A percentile compares a stretch with the other conserved stretches of the same genome.
Evolutionary conservation across 106 monocot genomes (phyloP).

Genomic region (Dendrobium officinale): DNA sequence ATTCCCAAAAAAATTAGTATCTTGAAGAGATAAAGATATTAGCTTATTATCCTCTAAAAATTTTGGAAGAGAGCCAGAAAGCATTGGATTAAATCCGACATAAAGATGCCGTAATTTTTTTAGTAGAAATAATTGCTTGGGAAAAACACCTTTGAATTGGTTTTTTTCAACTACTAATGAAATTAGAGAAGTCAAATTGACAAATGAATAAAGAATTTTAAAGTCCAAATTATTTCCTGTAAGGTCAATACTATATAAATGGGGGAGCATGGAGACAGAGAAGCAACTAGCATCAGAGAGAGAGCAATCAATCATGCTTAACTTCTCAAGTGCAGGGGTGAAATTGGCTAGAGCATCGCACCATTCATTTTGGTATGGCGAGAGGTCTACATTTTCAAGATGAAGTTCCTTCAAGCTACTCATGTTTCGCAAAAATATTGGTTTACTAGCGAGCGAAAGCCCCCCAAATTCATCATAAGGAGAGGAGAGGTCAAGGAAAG

Average conservation of each 20-base stretch:
- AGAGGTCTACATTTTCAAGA: conserved; percentile 34
- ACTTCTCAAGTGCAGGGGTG: conserved; percentile 17
- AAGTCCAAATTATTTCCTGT: conserved; percentile 28
- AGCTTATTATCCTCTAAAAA: conserved; percentile 16
- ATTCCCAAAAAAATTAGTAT: conserved; percentile 29
- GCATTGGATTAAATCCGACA: conserved; percentile 31
- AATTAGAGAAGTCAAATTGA: too few species aligned
- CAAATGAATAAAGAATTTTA: conserved; percentile 18
- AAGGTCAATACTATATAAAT: conserved; percentile 20
- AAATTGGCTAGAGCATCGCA: conserved; percentile 11
- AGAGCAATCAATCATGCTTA: conserved; percentile 41
- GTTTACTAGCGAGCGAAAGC: conserved; percentile 10
- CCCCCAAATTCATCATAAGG: neutral
- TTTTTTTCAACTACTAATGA: conserved; percentile 10
- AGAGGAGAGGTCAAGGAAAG: conserved; percentile 35
- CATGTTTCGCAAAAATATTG: conserved; percentile 20
- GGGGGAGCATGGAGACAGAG: too few species aligned
- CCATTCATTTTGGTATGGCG: conserved; percentile 20
- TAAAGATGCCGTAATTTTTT: conserved; percentile 29
- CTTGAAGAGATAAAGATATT: conserved; percentile 16
- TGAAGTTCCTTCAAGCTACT: conserved; percentile 13
- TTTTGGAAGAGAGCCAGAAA: conserved; percentile 30
- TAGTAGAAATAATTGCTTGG: conserved; percentile 22
- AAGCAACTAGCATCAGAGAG: conserved; percentile 19
- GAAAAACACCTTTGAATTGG: conserved; percentile 34